Base-by-base conservation (phyloP, 2,329 filamentous ascomycete genomes). In the Calonectria pauciramosa region DNA sequence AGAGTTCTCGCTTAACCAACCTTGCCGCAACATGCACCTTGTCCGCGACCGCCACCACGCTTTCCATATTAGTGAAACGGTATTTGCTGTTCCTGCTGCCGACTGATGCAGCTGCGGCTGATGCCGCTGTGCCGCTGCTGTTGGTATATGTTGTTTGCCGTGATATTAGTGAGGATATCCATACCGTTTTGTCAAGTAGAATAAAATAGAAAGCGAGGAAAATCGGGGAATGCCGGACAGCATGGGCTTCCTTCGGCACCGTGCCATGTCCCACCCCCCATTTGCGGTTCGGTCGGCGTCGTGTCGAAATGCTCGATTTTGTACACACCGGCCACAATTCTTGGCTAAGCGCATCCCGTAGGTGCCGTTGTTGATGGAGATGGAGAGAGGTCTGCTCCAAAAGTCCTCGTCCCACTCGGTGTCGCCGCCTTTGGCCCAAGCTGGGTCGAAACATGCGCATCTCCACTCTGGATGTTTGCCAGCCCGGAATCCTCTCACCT, bases 381-480 rank as follows among this genome's bases (percentile, higher is more conserved):
- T 82, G 20, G 83, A 83, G 41, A 83, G 41, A 95, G 83, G 80
- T 93, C 91, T 3, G 86, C 90, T 32, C 94, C 93, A 96, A 80
- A 90, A 95, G 82, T 96, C 94, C 82, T 96, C 94, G 16, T 93
- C 92, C 82, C 90, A 96, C 1, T 90, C 85, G 13, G 84, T 83
- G 6, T 90, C 88, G 3, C 91, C 92, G 47, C 90, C 89, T 1
- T 95, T 84, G 1, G 96, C 91, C 91, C 60, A 96, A 90, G 82
- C 95, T 96, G 0, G 94, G 93, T 44, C 94, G 90, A 83, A 95
- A 94, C 79, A 93, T 94, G 49, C 89, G 89, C 82, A 94, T 91
- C 68, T 93, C 92, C 85, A 94, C 80, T 36, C 20, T 88, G 83
- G 16, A 85, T 86, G 0, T 85, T 85, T 0, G 88, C 85, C 8